Evolutionary conservation across 2,329 filamentous ascomycete genomes (phyloP), one percentile per base, ranked within the genome.

Genomic region (Fusarium sp.): DNA sequence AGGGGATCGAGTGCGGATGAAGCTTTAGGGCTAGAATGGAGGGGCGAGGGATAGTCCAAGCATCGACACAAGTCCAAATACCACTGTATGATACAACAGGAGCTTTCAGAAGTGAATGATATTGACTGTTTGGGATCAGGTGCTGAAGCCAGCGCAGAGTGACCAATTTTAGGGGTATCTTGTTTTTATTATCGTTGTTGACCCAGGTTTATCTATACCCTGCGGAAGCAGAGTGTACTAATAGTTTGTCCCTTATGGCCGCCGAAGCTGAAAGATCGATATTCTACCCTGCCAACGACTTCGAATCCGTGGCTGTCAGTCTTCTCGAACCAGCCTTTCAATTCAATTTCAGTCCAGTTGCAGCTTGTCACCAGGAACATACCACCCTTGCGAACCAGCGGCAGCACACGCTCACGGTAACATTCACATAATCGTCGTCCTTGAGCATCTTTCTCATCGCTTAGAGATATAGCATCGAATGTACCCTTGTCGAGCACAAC

Each of bases 401-500:
- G 80, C 63, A 89, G 81, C 30, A 95, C 89, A 51, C 88, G 87
- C 45, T 85, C 83, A 46, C 87, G 86, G 80, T 99, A 99, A 5
- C 85, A 84, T 77, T 96, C 92, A 75, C 89, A 91, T 14, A 91
- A 83, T 53, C 91, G 85, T 36, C 86, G 81, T 1, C 86, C 89
- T 15, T 77, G 76, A 51, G 80, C 79, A 68, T 83, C 82, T 28
- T 75, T 77, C 68, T 89, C 88, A 56, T 84, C 83, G 52, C 85
- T 87, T n/a, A 98, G 82, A 48, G 89, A 94, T 32, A 99, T 91
- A 12, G 96, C 96, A 82, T 99, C 96, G 77, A 98, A 99, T 1
- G 96, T 99, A 43, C 96, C 96, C 81, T 99, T 99, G 80, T 99
- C 96, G n/a, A 97, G 86, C 1, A 97, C 90, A 0, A 97, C 88